Evolutionary conservation across 2,329 filamentous ascomycete species (phyloP).

Genomic region (Trichocomaceae sp.): DNA sequence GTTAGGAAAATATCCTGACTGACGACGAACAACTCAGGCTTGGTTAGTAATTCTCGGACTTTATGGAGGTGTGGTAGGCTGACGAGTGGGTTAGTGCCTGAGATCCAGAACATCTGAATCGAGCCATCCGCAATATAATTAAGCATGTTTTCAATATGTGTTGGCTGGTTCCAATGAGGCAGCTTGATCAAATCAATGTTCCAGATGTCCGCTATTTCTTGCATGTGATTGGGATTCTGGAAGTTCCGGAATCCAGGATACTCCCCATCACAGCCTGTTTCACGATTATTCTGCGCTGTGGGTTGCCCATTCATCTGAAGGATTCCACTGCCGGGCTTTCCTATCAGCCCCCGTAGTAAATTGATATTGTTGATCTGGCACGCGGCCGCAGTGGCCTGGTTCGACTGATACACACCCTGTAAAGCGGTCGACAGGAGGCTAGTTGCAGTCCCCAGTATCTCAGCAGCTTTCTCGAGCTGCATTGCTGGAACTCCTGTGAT

Average conservation of each 20-base stretch:
- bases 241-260: conserved; percentile 34
- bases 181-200: conserved; percentile 30
- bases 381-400: conserved; percentile 35
- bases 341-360: conserved; percentile 30
- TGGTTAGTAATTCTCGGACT: conserved; percentile 26
- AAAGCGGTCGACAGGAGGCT: conserved; percentile 33
- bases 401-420: conserved; percentile 38
- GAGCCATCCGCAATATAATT: conserved; percentile 30
- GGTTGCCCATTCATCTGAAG: conserved; percentile 38
- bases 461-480: conserved; percentile 26
- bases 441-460: conserved; percentile 27
- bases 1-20: conserved; percentile 34
- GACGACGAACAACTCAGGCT: conserved; percentile 29
- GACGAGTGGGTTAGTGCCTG: conserved; percentile 35
- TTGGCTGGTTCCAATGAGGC: conserved; percentile 36
- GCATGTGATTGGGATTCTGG: conserved; percentile 30
- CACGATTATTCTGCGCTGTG: conserved; percentile 37
- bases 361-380: conserved; percentile 40
- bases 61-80: conserved; percentile 30
- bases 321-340: conserved; percentile 31
- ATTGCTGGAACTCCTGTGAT: conserved; percentile 30
- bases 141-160: conserved; percentile 32
- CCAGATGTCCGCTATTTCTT: conserved; percentile 32
- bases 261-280: conserved; percentile 35
- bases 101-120: conserved; percentile 36